Percentiles rank a stretch among this genome's conserved stretches.
Conservation (phyloP, 257 asterid genomes). For the Parsonsia alboflavescens region DNA sequence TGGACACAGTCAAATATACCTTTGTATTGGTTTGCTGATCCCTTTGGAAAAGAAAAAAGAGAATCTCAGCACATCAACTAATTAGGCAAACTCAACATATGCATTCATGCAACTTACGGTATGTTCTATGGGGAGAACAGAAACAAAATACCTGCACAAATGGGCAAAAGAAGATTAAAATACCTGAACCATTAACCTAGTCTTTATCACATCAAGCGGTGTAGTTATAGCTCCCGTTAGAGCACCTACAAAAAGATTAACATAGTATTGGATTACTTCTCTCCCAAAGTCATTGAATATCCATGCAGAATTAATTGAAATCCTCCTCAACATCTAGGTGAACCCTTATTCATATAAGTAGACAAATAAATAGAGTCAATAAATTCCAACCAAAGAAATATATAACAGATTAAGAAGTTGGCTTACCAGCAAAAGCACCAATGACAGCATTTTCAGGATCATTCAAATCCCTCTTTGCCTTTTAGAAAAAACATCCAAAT, state of each 20-base stretch:
- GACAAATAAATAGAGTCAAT: background rate
- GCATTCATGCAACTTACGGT: background rate
- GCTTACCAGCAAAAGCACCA: conserved; percentile 92
- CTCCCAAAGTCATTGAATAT: background rate
- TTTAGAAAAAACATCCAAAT: conserved; percentile 20
- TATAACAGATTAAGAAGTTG: conserved; percentile 1
- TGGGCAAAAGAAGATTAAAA: conserved; percentile 13
- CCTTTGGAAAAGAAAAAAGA: conserved; percentile 38
- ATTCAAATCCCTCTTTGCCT: conserved; percentile 91
- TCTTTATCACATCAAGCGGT: conserved; percentile 95
- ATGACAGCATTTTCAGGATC: conserved; percentile 89
- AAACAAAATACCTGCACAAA: background rate
- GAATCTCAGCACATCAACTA: conserved; percentile 13
- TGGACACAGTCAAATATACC: conserved; percentile 76
- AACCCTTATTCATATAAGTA: background rate
- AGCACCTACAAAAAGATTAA: conserved; percentile 49
- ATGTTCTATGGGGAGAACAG: background rate
- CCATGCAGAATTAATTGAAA: background rate
- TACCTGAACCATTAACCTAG: conserved; percentile 97
- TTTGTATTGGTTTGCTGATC: conserved; percentile 74
- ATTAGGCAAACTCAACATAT: conserved; percentile 9
- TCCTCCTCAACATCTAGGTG: background rate
- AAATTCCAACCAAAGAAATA: background rate
- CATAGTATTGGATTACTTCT: background rate
- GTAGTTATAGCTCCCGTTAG: conserved; percentile 96